A percentile compares a stretch with the other conserved stretches of the same genome.
Conservation (phyloP, 192 early-diverging fungal genomes). For the Coemansia sp. region DNA sequence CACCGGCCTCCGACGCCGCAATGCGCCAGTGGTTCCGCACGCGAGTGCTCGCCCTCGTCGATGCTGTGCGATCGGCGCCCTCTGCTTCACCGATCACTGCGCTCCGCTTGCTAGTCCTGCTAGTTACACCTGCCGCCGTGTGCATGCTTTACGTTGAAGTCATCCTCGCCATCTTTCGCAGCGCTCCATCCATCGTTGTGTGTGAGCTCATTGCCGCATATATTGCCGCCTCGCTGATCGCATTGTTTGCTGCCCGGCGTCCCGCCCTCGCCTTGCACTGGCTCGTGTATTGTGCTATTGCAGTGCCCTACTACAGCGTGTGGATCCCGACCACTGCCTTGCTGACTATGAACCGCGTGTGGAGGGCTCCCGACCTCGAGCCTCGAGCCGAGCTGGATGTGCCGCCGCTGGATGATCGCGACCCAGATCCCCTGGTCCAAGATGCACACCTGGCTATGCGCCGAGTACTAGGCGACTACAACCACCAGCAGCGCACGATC, state of each 20-base stretch:
- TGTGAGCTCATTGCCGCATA: conserved; percentile 53
- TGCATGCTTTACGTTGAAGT: conserved; percentile 57
- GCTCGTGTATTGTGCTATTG: conserved; percentile 46
- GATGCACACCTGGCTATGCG: conserved; percentile 19
- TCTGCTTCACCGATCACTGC: conserved; percentile 36
- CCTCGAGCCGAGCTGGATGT: not conserved
- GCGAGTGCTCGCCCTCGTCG: conserved; percentile 43
- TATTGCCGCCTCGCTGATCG: conserved; percentile 31
- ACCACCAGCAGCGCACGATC: conserved; percentile 8
- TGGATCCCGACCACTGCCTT: conserved; percentile 54
- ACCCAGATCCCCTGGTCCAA: conserved; percentile 14
- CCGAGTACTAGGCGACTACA: conserved; percentile 22
- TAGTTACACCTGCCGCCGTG: conserved; percentile 42
- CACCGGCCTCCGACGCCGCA: conserved; percentile 37
- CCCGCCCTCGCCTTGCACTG: conserved; percentile 40
- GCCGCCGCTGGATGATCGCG: conserved; percentile 1
- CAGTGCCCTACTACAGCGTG: conserved; percentile 47
- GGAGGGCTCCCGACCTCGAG: conserved; percentile 39
- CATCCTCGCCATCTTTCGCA: conserved; percentile 51
- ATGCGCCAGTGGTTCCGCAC: conserved; percentile 56
- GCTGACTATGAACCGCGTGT: conserved; percentile 55
- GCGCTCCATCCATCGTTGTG: conserved; percentile 52
- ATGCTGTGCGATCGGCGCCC: conserved; percentile 37
- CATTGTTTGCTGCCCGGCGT: conserved; percentile 24
- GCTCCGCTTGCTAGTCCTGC: conserved; percentile 42